Conservation (phyloP, 441 rosid species). For the Adansonia madagascariensis region DNA sequence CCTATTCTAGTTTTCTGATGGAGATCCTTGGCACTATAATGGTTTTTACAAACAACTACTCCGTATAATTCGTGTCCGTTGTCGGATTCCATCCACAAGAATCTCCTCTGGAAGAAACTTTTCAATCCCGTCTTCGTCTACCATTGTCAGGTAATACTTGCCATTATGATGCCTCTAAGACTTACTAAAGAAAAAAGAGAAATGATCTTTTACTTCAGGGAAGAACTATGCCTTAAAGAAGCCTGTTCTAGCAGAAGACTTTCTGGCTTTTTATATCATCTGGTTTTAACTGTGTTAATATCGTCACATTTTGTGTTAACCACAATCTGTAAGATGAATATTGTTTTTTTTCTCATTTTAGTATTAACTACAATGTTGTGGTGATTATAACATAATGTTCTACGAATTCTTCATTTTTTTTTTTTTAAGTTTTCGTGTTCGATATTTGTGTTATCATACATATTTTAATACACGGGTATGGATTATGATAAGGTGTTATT, state of each 20-base stretch:
- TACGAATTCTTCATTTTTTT: background rate
- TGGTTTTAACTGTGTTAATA: background rate
- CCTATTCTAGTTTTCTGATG: slow-evolving; percentile 19
- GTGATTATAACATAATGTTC: background rate
- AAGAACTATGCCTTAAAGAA: background rate
- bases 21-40: slow-evolving; percentile 22
- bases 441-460: no score
- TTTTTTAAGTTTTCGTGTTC: no score
- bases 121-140: background rate
- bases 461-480: no score
- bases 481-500: no score
- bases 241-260: background rate
- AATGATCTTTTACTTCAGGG: slow-evolving; percentile 4
- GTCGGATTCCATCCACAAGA: slow-evolving; percentile 22
- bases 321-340: background rate
- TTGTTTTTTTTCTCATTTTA: background rate
- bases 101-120: background rate
- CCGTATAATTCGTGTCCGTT: slow-evolving; percentile 32
- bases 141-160: slow-evolving; percentile 4
- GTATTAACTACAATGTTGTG: background rate
- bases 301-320: background rate
- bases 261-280: slow-evolving; percentile 1
- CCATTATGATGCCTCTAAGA: slow-evolving; percentile 7
- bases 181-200: background rate
- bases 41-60: slow-evolving; percentile 25